Evolutionary conservation across 2,329 filamentous ascomycete species (phyloP), one percentile per base, ranked within the genome.

Genomic region (Microascus cirrosus): DNA sequence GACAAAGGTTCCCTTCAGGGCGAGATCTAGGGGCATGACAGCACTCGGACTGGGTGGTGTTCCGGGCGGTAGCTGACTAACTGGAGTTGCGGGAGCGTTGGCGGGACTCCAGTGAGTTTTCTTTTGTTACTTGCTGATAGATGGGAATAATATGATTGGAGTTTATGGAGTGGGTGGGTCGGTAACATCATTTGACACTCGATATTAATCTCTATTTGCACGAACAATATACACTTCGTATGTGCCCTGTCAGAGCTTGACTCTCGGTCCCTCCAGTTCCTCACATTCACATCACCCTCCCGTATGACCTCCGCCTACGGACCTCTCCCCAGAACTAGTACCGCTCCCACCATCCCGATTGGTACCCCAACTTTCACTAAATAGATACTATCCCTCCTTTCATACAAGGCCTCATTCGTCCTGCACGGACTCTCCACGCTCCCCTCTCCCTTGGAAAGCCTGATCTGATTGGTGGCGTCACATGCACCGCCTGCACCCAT

Each of bases 401-500:
- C 62, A 28, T 65, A 66, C 0, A 55, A 55, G 32, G 66, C 60
- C 18, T 57, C 60, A 48, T 74, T 73, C 52, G 62, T 60, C 6
- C 62, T 73, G 62, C 73, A 74, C 0, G 72, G 72, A 53, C 67
- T 73, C 22, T 73, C 68, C 8, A 74, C 63, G 12, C 62, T 66
- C 1, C 72, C 73, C 58, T 70, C 63, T 0, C 70, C 24, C 63
- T 59, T 10, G 66, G 62, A 60, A 77, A 77, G 62, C 77, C 74
- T 0, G 67, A 65, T 22, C 66, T 67, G 57, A 73, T 65, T 18
- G 71, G 71, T 2, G 73, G 73, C 58, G 66, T 67, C 8, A 77
- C 61, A 61, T 69, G 64, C 71, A 77, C 1, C 68, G 70, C 42
- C 66, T 67, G 59, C 75, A 77, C 4, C 70, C 73, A 32, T 73